Conservation (phyloP, 1,139 yeast genomes). For the Diutina sp. region DNA sequence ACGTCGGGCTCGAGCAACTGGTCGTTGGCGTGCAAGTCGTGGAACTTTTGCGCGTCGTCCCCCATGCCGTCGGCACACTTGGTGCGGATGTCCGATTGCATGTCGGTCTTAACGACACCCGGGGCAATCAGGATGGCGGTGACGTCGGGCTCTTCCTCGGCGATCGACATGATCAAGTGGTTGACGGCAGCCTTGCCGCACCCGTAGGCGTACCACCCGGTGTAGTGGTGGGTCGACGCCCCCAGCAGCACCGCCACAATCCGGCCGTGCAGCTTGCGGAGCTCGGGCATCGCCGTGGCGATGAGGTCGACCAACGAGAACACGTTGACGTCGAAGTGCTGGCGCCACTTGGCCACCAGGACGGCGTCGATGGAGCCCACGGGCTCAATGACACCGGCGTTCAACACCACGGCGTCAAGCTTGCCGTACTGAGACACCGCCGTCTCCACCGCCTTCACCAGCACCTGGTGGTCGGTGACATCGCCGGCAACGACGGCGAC, state of each 20-base stretch:
- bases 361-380: slow-evolving; percentile 45
- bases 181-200: slow-evolving; percentile 83
- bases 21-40: slow-evolving; percentile 40
- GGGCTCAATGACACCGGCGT: slow-evolving; percentile 84
- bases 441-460: slow-evolving; percentile 26
- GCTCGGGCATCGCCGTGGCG: slow-evolving; percentile 41
- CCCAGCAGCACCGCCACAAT: slow-evolving; percentile 78
- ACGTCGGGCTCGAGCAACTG: slow-evolving; percentile 50
- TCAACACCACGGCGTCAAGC: slow-evolving; percentile 61
- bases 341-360: slow-evolving; percentile 44
- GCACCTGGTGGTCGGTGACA: slow-evolving; percentile 31
- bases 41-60: slow-evolving; percentile 41
- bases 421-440: slow-evolving; percentile 45
- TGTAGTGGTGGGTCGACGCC: slow-evolving; percentile 49
- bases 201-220: slow-evolving; percentile 87
- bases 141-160: slow-evolving; percentile 52
- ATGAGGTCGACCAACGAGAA: slow-evolving; percentile 63
- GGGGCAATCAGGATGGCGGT: slow-evolving; percentile 70
- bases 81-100: slow-evolving; percentile 72
- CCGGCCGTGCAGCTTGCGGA: slow-evolving; percentile 45
- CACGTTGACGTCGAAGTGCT: slow-evolving; percentile 61
- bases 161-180: slow-evolving; percentile 53
- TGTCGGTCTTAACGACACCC: slow-evolving; percentile 81
- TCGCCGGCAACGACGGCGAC: slow-evolving; percentile 59
- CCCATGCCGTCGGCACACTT: slow-evolving; percentile 44